A percentile compares a stretch with the other conserved stretches of the same genome.
Evolutionary conservation across 106 monocot species (phyloP).

Genomic region (Ottelia alismoides): DNA sequence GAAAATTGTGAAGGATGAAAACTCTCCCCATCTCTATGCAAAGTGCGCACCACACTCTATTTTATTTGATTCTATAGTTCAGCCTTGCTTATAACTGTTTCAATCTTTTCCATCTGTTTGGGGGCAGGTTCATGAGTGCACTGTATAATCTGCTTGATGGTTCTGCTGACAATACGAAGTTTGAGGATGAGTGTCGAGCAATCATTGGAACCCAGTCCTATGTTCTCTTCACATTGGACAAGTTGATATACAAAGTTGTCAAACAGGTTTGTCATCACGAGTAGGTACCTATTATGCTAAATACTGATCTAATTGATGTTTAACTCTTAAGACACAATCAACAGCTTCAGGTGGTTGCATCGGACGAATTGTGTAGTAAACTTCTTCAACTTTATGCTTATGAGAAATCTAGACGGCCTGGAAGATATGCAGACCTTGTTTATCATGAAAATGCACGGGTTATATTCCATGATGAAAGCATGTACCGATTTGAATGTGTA

Average conservation of each 20-base stretch:
- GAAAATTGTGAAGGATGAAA: conserved; percentile 54
- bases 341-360: conserved; percentile 75
- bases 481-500: conserved; percentile 83
- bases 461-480: conserved; percentile 67
- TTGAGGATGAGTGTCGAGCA: conserved; percentile 88
- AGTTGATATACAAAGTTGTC: conserved; percentile 89
- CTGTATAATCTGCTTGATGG: conserved; percentile 72
- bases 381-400: conserved; percentile 67
- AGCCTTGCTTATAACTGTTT: background rate
- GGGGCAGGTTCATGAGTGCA: conserved; percentile 79
- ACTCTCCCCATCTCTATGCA: conserved; percentile 55
- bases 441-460: conserved; percentile 79
- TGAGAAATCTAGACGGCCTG: conserved; percentile 56
- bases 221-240: conserved; percentile 92
- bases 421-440: conserved; percentile 42
- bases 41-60: conserved; percentile 28
- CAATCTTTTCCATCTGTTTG: conserved; percentile 1
- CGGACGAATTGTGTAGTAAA: conserved; percentile 67
- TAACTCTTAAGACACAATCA: background rate
- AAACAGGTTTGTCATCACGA: conserved; percentile 43
- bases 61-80: background rate
- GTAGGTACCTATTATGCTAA: background rate
- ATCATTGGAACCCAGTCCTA: conserved; percentile 90
- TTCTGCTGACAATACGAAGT: conserved; percentile 78
- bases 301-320: background rate